Percentiles rank a stretch among this genome's conserved stretches.
These are phyloP conservation scores for Mycotypha africana DNA, from an alignment of 371 early-diverging fungal genomes.

Conservation along the genomic window DNA sequence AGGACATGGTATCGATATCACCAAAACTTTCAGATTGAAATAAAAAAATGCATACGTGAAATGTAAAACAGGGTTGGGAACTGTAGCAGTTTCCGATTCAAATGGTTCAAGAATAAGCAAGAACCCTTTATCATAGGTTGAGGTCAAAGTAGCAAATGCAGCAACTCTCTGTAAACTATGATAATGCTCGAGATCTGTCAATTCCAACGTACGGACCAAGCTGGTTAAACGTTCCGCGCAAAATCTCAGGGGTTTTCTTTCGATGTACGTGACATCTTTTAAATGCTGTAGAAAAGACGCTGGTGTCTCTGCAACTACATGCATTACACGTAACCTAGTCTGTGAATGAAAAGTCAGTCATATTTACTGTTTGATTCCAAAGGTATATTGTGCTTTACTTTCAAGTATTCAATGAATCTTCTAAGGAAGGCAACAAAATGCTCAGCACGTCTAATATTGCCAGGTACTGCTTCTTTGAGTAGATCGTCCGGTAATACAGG, in stretches of 20 bases:
- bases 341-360: slow-evolving; percentile 12
- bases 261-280: slow-evolving; percentile 91
- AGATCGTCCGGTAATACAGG: slow-evolving; percentile 92
- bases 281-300: slow-evolving; percentile 90
- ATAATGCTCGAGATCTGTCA: slow-evolving; percentile 88
- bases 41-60: slow-evolving; percentile 54
- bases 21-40: neutral
- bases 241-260: slow-evolving; percentile 90
- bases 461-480: slow-evolving; percentile 93
- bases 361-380: neutral
- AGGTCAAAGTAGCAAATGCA: slow-evolving; percentile 91
- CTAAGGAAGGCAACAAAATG: slow-evolving; percentile 98
- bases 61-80: slow-evolving; percentile 95
- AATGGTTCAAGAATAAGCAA: slow-evolving; percentile 97
- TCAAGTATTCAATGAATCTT: slow-evolving; percentile 98
- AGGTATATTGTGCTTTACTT: slow-evolving; percentile 45
- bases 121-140: slow-evolving; percentile 97
- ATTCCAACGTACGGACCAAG: slow-evolving; percentile 85
- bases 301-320: slow-evolving; percentile 97
- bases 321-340: slow-evolving; percentile 95
- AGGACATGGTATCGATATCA: too few relatives aligned
- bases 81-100: slow-evolving; percentile 86
- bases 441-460: slow-evolving; percentile 96
- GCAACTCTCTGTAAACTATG: slow-evolving; percentile 86
- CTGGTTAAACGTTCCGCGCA: slow-evolving; percentile 92